Evolutionary conservation across 1,284 basidiomycete genomes (phyloP).

Genomic region (Austroboletus novae-zelandiae): DNA sequence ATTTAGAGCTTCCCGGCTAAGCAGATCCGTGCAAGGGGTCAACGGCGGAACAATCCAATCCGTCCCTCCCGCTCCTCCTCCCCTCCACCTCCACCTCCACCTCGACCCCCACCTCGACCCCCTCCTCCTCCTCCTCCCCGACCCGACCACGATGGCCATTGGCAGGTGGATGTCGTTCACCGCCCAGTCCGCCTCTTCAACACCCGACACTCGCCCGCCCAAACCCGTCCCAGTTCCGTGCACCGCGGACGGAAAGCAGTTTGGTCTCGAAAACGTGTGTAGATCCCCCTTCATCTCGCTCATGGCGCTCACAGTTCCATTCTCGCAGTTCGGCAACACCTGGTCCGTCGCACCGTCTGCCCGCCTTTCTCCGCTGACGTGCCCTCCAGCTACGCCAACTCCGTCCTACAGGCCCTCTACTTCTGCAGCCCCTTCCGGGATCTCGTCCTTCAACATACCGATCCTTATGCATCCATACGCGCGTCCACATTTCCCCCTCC

Average conservation of each 20-base stretch:
- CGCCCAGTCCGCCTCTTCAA: constrained; percentile 21
- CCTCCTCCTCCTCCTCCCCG: constrained; percentile 1
- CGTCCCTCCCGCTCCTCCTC: no score
- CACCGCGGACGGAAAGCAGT: constrained; percentile 71
- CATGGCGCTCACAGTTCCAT: background rate
- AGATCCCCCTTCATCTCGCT: background rate
- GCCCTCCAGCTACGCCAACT: constrained; percentile 86
- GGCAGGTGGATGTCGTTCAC: constrained; percentile 38
- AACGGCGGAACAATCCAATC: background rate
- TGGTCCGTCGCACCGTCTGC: constrained; percentile 48
- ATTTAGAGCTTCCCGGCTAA: background rate
- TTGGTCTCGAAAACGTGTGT: constrained; percentile 92
- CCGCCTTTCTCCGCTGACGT: constrained; percentile 11
- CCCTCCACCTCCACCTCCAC: no score
- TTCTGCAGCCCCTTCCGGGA: constrained; percentile 81
- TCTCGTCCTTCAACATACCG: constrained; percentile 62
- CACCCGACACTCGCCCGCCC: constrained; percentile 31
- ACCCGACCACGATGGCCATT: constrained; percentile 23
- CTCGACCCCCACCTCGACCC: background rate
- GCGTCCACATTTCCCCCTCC: constrained; percentile 14
- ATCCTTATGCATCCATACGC: constrained; percentile 35
- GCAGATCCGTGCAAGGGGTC: background rate
- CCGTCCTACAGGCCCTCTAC: constrained; percentile 94
- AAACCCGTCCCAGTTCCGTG: constrained; percentile 40
- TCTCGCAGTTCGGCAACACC: constrained; percentile 75